phyloP scores from a whole-genome alignment of 1,284 basidiomycete genomes.

The Tremellales sp. region DNA sequence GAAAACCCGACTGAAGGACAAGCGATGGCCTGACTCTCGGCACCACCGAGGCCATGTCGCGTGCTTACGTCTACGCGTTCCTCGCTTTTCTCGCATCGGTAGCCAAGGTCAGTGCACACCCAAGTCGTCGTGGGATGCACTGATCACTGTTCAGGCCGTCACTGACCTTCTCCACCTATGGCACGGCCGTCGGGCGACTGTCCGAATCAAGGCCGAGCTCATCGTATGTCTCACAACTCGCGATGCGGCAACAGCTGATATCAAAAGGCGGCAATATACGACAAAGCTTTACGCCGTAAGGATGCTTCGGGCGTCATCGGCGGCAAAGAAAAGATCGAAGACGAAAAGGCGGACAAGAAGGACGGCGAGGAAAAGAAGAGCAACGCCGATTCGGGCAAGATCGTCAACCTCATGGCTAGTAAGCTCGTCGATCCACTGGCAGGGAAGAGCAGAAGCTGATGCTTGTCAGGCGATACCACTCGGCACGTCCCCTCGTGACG shows the following conservation, averaged over 20 bases:
- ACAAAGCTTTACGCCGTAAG: constrained; percentile 79
- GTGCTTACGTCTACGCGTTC: constrained; percentile 68
- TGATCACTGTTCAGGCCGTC: too few species aligned
- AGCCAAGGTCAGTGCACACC: constrained; percentile 53
- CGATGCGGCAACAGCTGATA: constrained; percentile 51
- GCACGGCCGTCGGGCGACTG: constrained; percentile 66
- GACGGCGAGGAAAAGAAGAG: constrained; percentile 27
- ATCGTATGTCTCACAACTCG: constrained; percentile 61
- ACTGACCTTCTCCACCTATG: constrained; percentile 74
- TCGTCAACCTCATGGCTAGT: constrained; percentile 53
- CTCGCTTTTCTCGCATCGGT: constrained; percentile 61
- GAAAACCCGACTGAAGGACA: neutral
- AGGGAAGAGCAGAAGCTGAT: neutral
- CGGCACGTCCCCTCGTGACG: too few species aligned
- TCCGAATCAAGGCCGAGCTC: constrained; percentile 66
- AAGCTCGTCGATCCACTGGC: constrained; percentile 1
- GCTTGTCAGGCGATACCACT: constrained; percentile 27
- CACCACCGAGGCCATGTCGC: constrained; percentile 53
- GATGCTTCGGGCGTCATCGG: constrained; percentile 75
- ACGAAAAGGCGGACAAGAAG: constrained; percentile 39
- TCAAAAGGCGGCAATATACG: constrained; percentile 63
- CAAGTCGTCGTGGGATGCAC: constrained; percentile 25
- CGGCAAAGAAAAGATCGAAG: constrained; percentile 51
- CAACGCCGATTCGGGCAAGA: constrained; percentile 51
- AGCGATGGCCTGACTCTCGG: constrained; percentile 46